These are phyloP conservation scores for Globisporangium takayamanum DNA, from an alignment of 352 stramenopile species.

Conservation along the genomic window DNA sequence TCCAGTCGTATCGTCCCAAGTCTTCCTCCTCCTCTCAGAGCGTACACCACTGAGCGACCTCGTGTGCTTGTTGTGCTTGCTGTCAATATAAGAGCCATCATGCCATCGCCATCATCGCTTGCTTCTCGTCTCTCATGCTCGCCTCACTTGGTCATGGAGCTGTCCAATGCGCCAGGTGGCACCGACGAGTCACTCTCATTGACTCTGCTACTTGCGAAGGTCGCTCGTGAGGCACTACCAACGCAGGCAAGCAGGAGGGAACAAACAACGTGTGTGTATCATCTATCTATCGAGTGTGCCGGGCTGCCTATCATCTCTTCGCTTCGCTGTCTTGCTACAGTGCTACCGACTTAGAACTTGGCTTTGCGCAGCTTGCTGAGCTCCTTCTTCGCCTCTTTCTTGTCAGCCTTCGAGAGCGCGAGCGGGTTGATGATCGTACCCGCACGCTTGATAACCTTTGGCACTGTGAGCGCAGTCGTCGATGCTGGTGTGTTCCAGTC, in stretches of 20 bases:
- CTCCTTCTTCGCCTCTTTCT: constrained; percentile 77
- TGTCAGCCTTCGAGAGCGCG: constrained; percentile 78
- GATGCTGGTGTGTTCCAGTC: constrained; percentile 93
- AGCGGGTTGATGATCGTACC: constrained; percentile 94
- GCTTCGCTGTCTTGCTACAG: too few species aligned
- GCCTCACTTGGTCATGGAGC: neutral
- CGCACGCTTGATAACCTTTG: constrained; percentile 89
- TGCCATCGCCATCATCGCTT: neutral
- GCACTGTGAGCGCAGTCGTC: constrained; percentile 90
- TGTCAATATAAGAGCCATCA: neutral
- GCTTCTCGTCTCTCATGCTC: neutral
- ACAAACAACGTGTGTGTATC: neutral
- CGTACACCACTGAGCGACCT: neutral
- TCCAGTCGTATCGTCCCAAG: neutral
- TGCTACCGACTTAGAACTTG: constrained; percentile 42
- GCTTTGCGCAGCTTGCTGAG: constrained; percentile 74
- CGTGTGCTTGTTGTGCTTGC: neutral
- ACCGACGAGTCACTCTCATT: too few species aligned
- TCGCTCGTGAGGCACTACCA: neutral
- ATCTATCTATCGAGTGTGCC: constrained; percentile 9
- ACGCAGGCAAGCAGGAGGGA: neutral
- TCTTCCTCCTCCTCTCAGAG: neutral
- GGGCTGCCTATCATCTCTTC: constrained; percentile 2
- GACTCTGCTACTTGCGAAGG: neutral
- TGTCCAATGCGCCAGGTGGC: neutral